Conservation (phyloP, 164 flowering plant species). For the Houttuynia cordata region DNA sequence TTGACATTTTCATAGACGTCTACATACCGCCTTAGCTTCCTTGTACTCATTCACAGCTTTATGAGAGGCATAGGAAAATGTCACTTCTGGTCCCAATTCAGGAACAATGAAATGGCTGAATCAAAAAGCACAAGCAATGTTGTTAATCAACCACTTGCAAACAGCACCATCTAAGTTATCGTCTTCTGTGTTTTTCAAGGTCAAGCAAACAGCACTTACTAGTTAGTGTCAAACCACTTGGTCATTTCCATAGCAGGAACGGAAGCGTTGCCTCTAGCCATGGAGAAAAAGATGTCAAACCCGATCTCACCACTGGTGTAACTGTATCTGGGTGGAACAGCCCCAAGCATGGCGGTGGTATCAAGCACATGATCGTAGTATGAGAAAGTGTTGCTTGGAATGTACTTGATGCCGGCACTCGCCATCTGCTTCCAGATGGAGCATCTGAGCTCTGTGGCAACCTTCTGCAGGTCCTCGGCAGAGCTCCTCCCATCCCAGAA, state of each 20-base stretch:
- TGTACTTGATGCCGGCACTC: slow-evolving; percentile 62
- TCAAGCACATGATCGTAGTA: slow-evolving; percentile 80
- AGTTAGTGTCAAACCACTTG: slow-evolving; percentile 96
- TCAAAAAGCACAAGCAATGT: not conserved
- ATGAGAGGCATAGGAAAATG: slow-evolving; percentile 81
- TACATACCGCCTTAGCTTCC: slow-evolving; percentile 82
- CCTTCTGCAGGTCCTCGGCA: slow-evolving; percentile 67
- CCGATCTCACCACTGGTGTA: slow-evolving; percentile 82
- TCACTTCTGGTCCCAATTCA: slow-evolving; percentile 71
- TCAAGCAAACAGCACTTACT: slow-evolving; percentile 48
- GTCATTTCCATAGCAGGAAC: slow-evolving; percentile 96
- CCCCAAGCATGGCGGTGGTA: slow-evolving; percentile 44
- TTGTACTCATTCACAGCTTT: slow-evolving; percentile 81
- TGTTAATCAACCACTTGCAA: no score
- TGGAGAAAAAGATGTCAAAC: slow-evolving; percentile 67
- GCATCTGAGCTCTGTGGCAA: slow-evolving; percentile 52
- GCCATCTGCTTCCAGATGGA: slow-evolving; percentile 86
- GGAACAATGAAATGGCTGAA: slow-evolving; percentile 91
- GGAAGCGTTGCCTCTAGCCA: slow-evolving; percentile 86
- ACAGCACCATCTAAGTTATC: not conserved
- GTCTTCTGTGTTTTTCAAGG: no score
- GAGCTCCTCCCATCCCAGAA: slow-evolving; percentile 87
- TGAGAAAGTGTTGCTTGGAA: slow-evolving; percentile 84
- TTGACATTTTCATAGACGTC: not conserved
- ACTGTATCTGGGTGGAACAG: slow-evolving; percentile 46